Evolutionary conservation across 306 rosid genomes (phyloP), one percentile per base, ranked within the genome.

Genomic region (Notholithocarpus densiflorus): DNA sequence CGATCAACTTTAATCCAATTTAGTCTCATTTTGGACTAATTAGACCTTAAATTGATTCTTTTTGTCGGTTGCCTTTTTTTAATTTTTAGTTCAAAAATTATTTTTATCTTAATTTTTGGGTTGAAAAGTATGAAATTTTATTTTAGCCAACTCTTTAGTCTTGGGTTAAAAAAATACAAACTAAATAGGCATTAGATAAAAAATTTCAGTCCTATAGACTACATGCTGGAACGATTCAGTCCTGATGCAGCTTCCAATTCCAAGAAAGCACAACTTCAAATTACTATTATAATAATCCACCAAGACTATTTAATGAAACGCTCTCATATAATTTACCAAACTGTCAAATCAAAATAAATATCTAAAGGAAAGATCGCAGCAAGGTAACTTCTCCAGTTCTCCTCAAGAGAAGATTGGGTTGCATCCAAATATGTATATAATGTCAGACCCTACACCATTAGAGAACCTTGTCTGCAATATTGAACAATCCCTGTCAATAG

Each of bases 1-100:
- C 1, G 0, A 37, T 37, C 10, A 0, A 1, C 43, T 37, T 37
- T 0, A 37, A 0, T 37, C 45, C 10, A 37, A 37, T 37, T 37
- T 0, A 0, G 11, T 7, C 1, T 2, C 43, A 37, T 37, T 6
- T 37, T 37, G 0, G 3, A 8, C 1, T 40, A 40, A 40, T 40
- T 40, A 1, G 1, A 31, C 34, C 1, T 31, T 31, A 31, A 31
- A 31, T 31, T 5, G 34, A 31, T 31, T 7, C 3, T 40, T 2
- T 40, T 40, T 40, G 1, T 40, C 0, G 12, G 12, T 0, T 2
- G 45, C 45, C 2, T 2, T 40, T 6, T 6, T 8, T 8, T 0
- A 8, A 40, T 0, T 8, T 40, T 40, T 40, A 40, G 45, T 12
- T 40, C 45, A 40, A 40, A 8, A 40, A 0, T 0, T 40, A 40